Evolutionary conservation across 2,329 filamentous ascomycete species (phyloP).

Genomic region (Penicillium griseofulvum): DNA sequence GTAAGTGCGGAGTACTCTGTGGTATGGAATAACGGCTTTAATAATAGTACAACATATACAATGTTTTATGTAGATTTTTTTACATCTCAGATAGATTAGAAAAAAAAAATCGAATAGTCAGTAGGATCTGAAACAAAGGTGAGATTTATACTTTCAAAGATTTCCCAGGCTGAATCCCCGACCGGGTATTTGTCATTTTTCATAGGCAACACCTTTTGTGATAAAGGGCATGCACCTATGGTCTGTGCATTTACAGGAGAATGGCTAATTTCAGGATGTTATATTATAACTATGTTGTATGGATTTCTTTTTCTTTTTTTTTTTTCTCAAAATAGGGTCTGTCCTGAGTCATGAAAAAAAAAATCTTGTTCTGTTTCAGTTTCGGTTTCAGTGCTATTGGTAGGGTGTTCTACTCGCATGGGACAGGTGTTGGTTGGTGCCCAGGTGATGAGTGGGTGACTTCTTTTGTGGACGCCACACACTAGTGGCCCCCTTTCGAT

Average conservation of each 20-base stretch:
- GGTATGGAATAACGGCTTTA: not conserved
- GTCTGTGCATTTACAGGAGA: constrained; percentile 3
- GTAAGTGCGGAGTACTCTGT: not conserved
- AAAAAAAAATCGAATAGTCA: too few species aligned
- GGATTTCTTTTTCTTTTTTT: too few species aligned
- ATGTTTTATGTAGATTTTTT: too few species aligned
- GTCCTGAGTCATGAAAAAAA: too few species aligned
- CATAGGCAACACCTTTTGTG: not conserved
- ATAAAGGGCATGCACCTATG: constrained; percentile 6
- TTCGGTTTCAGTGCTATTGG: not conserved
- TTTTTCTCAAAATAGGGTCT: too few species aligned
- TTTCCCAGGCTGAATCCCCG: too few species aligned
- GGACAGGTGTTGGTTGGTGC: not conserved
- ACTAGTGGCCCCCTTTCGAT: constrained; percentile 5
- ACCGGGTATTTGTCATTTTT: too few species aligned
- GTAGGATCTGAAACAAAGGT: too few species aligned
- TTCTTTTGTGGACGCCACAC: not conserved
- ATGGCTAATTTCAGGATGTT: too few species aligned
- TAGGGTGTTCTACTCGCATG: not conserved
- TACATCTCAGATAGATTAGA: not conserved
- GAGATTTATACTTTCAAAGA: too few species aligned
- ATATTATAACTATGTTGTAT: too few species aligned
- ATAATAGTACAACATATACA: not conserved
- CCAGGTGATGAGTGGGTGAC: not conserved
- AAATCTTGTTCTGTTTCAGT: not conserved